Evolutionary conservation across 2,329 filamentous ascomycete genomes (phyloP).

Genomic region (Graphiopsis chlorocephala): DNA sequence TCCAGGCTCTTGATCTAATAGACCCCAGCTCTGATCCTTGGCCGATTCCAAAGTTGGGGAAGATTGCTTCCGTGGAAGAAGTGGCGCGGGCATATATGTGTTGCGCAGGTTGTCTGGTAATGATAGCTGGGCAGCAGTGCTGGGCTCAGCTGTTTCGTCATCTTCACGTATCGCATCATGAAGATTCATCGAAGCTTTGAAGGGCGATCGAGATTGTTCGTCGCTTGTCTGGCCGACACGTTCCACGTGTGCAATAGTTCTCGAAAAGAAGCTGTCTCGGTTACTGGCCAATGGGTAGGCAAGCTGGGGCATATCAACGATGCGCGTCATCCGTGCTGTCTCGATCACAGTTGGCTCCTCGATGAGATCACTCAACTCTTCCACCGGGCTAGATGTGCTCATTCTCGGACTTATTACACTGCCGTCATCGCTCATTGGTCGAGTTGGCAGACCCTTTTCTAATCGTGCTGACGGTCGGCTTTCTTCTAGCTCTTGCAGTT

Average conservation of each 20-base stretch:
- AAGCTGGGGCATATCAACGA: constrained; percentile 43
- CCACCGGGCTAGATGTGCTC: constrained; percentile 34
- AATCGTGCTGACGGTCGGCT: constrained; percentile 38
- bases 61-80: constrained; percentile 62
- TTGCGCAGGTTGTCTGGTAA: constrained; percentile 33
- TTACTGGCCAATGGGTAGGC: constrained; percentile 25
- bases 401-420: constrained; percentile 37
- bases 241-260: constrained; percentile 30
- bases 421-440: constrained; percentile 60
- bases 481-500: constrained; percentile 70
- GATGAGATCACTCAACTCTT: constrained; percentile 28
- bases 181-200: background rate
- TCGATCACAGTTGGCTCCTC: constrained; percentile 45
- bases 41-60: constrained; percentile 41
- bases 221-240: constrained; percentile 13
- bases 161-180: constrained; percentile 6
- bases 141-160: constrained; percentile 10
- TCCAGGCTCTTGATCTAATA: background rate
- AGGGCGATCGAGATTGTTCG: background rate
- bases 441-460: constrained; percentile 74
- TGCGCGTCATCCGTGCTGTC: constrained; percentile 53
- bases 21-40: background rate
- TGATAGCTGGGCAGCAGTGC: constrained; percentile 24
- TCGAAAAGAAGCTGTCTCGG: constrained; percentile 31
- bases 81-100: constrained; percentile 65